Conservation (phyloP, 768 basidiomycete genomes). For the Calocybe cyanea region DNA sequence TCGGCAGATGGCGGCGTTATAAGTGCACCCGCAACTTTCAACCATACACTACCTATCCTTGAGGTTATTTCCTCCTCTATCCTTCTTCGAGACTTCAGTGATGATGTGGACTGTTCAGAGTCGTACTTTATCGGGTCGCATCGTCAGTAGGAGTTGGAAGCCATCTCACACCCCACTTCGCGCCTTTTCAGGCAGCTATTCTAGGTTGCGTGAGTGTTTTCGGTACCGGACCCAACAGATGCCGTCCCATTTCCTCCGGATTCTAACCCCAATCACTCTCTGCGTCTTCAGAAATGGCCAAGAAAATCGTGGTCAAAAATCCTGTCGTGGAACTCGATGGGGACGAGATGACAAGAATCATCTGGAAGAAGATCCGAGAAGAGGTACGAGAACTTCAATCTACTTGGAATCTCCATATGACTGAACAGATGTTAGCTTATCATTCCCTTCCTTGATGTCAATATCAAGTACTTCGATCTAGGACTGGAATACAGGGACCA, state of each 20-base stretch:
- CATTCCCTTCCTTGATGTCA: slow-evolving; percentile 73
- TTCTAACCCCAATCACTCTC: slow-evolving; percentile 6
- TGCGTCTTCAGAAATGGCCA: slow-evolving; percentile 22
- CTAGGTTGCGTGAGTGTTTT: slow-evolving; percentile 17
- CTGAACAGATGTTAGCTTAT: slow-evolving; percentile 65
- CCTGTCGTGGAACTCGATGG: slow-evolving; percentile 95
- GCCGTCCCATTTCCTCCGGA: not conserved
- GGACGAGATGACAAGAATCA: slow-evolving; percentile 99
- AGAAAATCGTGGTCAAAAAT: slow-evolving; percentile 81
- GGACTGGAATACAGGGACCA: slow-evolving; percentile 91
- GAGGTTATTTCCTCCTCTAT: not conserved
- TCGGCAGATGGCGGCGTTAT: slow-evolving; percentile 3
- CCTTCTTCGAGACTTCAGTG: slow-evolving; percentile 2
- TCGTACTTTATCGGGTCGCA: slow-evolving; percentile 15
- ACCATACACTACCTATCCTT: not conserved
- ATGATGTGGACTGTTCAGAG: slow-evolving; percentile 15
- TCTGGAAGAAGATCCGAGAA: slow-evolving; percentile 89
- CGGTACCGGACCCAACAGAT: slow-evolving; percentile 6
- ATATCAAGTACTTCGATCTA: slow-evolving; percentile 97
- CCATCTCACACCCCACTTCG: slow-evolving; percentile 13
- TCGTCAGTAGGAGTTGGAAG: slow-evolving; percentile 7
- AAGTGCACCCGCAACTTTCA: not conserved
- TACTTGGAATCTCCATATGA: not conserved
- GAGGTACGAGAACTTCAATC: slow-evolving; percentile 53
- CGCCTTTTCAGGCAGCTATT: slow-evolving; percentile 16